Percentiles rank a stretch among this genome's conserved stretches.
phyloP scores from a whole-genome alignment of 257 asterid species.

The Avicennia marina region DNA sequence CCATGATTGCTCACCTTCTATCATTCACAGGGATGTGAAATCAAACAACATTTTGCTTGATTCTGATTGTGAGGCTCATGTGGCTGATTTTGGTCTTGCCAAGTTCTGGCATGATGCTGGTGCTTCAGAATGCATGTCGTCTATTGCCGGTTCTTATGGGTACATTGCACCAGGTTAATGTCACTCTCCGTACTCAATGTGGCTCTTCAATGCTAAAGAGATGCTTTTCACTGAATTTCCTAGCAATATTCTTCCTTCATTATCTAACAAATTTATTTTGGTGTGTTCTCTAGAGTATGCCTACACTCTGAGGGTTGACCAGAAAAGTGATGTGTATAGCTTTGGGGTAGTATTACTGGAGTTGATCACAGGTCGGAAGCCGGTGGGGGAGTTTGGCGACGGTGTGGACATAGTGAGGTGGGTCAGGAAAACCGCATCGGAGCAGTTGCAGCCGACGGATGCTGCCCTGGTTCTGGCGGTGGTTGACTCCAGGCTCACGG shows the following conservation, averaged over 20 bases:
- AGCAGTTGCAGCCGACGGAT: conserved; percentile 60
- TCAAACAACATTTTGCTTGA: conserved; percentile 82
- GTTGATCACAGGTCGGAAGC: conserved; percentile 68
- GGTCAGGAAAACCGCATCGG: conserved; percentile 50
- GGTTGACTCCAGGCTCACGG: conserved; percentile 60
- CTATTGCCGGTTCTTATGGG: conserved; percentile 91
- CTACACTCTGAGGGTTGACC: conserved; percentile 76
- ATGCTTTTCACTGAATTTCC: no score
- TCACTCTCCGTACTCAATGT: background rate
- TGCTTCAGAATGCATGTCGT: conserved; percentile 82
- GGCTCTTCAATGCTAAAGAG: no score
- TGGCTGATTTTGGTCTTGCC: conserved; percentile 91
- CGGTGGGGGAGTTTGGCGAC: conserved; percentile 91
- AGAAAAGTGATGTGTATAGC: conserved; percentile 87
- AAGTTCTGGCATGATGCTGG: conserved; percentile 71
- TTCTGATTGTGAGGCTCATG: conserved; percentile 83
- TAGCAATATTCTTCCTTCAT: background rate
- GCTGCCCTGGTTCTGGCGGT: conserved; percentile 67
- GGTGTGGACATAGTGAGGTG: conserved; percentile 90
- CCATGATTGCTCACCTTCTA: conserved; percentile 86
- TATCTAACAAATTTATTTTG: no score
- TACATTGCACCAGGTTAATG: conserved; percentile 85
- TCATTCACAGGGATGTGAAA: conserved; percentile 83
- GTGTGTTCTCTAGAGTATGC: no score
- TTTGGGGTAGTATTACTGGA: conserved; percentile 85